phyloP scores from a whole-genome alignment of 805 yeast species.

The Candida multigemmis region DNA sequence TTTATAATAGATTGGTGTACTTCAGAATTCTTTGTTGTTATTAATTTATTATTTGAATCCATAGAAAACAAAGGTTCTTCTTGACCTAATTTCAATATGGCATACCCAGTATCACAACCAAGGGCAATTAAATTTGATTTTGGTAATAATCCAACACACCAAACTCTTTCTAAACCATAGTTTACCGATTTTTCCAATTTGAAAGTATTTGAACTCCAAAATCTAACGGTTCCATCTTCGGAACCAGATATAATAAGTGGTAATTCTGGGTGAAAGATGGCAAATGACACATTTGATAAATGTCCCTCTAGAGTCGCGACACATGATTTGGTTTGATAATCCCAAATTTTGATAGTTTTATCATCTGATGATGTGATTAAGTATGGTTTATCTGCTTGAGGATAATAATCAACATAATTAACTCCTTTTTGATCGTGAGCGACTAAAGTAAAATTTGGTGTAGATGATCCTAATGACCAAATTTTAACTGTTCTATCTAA shows the following conservation, averaged over 20 bases:
- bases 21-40: constrained; percentile 88
- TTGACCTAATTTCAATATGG: constrained; percentile 82
- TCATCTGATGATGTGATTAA: constrained; percentile 89
- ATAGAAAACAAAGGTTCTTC: constrained; percentile 91
- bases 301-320: constrained; percentile 95
- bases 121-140: constrained; percentile 72
- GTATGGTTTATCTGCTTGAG: constrained; percentile 95
- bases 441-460: constrained; percentile 83
- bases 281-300: constrained; percentile 89
- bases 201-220: constrained; percentile 94
- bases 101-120: constrained; percentile 92
- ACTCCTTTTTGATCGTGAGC: constrained; percentile 94
- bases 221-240: constrained; percentile 88
- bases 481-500: constrained; percentile 93
- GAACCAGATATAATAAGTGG: constrained; percentile 94
- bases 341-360: constrained; percentile 84
- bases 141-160: constrained; percentile 82
- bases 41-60: constrained; percentile 87
- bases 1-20: constrained; percentile 77
- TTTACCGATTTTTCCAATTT: constrained; percentile 87
- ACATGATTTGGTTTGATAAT: constrained; percentile 92
- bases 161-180: constrained; percentile 88
- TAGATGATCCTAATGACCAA: constrained; percentile 85
- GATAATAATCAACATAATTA: constrained; percentile 93
- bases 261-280: constrained; percentile 95